phyloP scores from a whole-genome alignment of 768 basidiomycete genomes.

The Pleurotus djamor region DNA sequence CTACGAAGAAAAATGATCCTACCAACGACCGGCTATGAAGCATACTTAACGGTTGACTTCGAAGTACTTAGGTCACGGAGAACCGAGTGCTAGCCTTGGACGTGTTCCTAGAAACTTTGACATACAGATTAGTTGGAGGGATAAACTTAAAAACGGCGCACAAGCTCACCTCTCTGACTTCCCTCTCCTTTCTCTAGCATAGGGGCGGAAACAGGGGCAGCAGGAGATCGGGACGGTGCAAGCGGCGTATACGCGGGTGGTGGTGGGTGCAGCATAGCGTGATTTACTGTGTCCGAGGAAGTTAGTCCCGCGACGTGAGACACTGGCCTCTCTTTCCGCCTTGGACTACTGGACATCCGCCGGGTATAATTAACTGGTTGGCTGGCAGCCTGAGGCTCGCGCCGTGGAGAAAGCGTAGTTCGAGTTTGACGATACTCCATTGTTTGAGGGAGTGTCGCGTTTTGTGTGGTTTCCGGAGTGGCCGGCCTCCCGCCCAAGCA shows the following conservation, averaged over 20 bases:
- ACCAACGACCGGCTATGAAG: too few species aligned
- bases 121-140: too few species aligned
- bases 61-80: too few species aligned
- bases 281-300: conserved; percentile 2
- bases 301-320: background rate
- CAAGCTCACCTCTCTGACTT: background rate
- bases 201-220: background rate
- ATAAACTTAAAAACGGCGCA: too few species aligned
- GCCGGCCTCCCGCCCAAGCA: background rate
- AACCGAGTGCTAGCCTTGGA: background rate
- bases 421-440: background rate
- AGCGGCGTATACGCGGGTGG: conserved; percentile 1
- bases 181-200: background rate
- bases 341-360: background rate
- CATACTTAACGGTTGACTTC: too few species aligned
- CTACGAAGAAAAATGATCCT: too few species aligned
- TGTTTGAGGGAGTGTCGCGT: background rate
- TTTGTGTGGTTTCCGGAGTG: background rate
- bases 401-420: background rate
- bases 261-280: conserved; percentile 1
- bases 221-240: background rate
- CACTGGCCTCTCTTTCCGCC: conserved; percentile 3
- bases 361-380: background rate
- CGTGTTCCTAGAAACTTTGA: background rate
- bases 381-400: background rate